Evolutionary conservation across 2,329 filamentous ascomycete species (phyloP), one percentile per base, ranked within the genome.

Genomic region (Pleochaeta shiraiana): DNA sequence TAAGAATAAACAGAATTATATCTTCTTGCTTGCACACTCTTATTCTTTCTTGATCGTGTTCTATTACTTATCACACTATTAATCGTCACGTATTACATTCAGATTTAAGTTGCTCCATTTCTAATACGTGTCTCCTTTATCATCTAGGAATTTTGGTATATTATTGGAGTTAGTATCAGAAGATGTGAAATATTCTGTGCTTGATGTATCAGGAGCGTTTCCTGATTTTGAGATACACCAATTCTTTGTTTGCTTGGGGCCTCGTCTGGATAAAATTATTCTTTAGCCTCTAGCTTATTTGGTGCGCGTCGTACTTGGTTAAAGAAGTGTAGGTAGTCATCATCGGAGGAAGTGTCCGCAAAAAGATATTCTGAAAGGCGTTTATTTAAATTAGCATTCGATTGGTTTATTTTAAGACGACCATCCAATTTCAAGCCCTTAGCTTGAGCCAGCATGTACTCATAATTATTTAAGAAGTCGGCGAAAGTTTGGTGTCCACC

Each of bases 311-410:
- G 19, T 19, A 55, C 50, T 7, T 50, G 45, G 7, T 24, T 50
- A 7, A 50, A 9, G 9, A 28, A 57, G 11, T 9, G 53, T 5
- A 16, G 6, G n/a, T 37, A 33, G 16, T 60, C 26, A 21, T 60
- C 4, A 21, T 60, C 55, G 6, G 28, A 34, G 4, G 31, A 7
- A 28, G 7, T 55, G 7, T 26, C 50, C 28, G 50, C 19, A 19
- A 47, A 11, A 11, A 47, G 43, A 19, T 47, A 24, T 2, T 69
- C 69, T 1, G 50, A 65, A 4, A 61, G 57, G 16, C 57, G 30
- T 7, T 61, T 39, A 24, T 61, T 61, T 37, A 61, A 16, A 24
- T 14, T 28, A 9, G 37, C n/a, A 39, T 16, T 61, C 12, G 37
- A 12, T 3, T 61, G 57, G 21, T 61, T 61, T 19, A 34, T 21